phyloP scores from a whole-genome alignment of 1,284 basidiomycete species.

The Pseudozyma pruni region DNA sequence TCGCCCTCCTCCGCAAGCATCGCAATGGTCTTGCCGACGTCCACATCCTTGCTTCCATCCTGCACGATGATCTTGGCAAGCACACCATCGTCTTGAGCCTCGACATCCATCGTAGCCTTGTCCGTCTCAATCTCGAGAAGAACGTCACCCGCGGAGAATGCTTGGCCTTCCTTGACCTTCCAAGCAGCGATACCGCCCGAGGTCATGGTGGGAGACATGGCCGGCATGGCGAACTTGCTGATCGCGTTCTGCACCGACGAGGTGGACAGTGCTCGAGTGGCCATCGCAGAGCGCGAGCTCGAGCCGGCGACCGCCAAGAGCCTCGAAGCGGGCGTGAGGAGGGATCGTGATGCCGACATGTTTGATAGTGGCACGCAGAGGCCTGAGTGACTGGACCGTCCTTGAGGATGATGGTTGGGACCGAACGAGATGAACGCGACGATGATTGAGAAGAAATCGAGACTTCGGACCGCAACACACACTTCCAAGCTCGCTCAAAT shows the following conservation, averaged over 20 bases:
- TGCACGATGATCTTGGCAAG: slow-evolving; percentile 68
- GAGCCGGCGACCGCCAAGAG: slow-evolving; percentile 20
- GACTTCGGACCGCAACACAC: neutral
- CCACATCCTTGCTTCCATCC: slow-evolving; percentile 65
- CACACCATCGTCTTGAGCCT: slow-evolving; percentile 70
- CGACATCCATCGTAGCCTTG: slow-evolving; percentile 69
- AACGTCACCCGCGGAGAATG: slow-evolving; percentile 81
- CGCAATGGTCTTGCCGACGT: slow-evolving; percentile 68
- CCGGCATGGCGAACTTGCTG: slow-evolving; percentile 63
- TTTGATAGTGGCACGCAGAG: too few relatives aligned
- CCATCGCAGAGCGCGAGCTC: slow-evolving; percentile 17
- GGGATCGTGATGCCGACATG: slow-evolving; percentile 35
- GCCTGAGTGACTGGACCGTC: neutral
- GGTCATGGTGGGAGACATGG: slow-evolving; percentile 67
- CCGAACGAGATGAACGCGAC: neutral
- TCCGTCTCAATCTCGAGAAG: slow-evolving; percentile 82
- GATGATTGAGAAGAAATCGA: slow-evolving; percentile 6
- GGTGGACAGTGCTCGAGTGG: slow-evolving; percentile 24
- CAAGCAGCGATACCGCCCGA: slow-evolving; percentile 63
- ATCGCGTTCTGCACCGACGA: slow-evolving; percentile 46
- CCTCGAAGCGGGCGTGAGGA: slow-evolving; percentile 24
- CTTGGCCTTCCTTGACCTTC: slow-evolving; percentile 69
- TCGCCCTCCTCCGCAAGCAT: slow-evolving; percentile 70
- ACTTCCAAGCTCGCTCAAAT: slow-evolving; percentile 1
- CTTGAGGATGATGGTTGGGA: neutral